Base-by-base conservation (phyloP, 768 basidiomycete genomes). In the Naganishia antarctica region DNA sequence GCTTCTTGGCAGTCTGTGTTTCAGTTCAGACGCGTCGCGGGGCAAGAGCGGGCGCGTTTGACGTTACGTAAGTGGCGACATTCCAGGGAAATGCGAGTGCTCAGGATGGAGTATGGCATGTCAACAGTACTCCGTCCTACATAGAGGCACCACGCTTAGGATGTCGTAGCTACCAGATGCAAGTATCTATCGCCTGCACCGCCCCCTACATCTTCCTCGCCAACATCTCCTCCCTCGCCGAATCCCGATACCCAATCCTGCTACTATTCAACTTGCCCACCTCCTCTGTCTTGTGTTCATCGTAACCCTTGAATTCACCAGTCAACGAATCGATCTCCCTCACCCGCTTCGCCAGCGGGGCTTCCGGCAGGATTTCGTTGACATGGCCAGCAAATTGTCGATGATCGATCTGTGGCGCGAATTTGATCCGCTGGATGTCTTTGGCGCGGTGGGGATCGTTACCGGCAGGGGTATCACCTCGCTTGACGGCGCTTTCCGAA, bases 351-450 rank as follows among this genome's bases (percentile, higher is more conserved):
- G 18, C 28, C 4, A 31, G 13, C 49, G 49, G 28, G 8, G 25
- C 28, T 11, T 32, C 28, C 6, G 13, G 15, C 16, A 32, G 49
- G 4, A n/a, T 32, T 34, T 62, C 61, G 16, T 23, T 29, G 7
- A 26, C 18, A 28, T 62, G 16, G 26, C 43, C 29, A 23, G 61
- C 47, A 29, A 34, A 62, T 18, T 62, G 29, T 1, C 46, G 31
- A 29, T 40, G 48, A 29, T 47, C 61, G 7, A 62, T 44, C 16
- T 62, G 43, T 11, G 61, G 61, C 2, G 29, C 34, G 50, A 63
- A 26, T 16, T 57, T 41, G 51, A 63, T 63, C 3, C 62, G 62
- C n/a, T 34, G 34, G 11, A 43, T 50, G 29, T 57, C 51, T 37
- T 43, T 46, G 12, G 44, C 50, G 21, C 62, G 49, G 9, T 25